These are phyloP conservation scores for Inga laurina DNA, from an alignment of 306 rosid genomes.

Conservation along the genomic window DNA sequence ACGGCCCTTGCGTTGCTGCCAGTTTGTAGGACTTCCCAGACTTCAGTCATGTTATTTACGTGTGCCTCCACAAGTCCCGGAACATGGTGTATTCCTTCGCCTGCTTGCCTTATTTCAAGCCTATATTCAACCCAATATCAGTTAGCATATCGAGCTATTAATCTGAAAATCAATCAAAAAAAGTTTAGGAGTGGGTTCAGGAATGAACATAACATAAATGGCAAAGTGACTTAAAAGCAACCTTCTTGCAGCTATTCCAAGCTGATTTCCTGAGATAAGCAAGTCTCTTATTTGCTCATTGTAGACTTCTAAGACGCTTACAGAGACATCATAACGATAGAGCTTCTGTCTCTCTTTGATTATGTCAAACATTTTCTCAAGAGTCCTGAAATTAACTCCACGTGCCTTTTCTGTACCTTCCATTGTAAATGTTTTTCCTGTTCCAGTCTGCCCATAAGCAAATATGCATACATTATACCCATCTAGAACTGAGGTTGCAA, in stretches of 20 bases:
- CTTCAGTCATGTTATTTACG: slow-evolving; percentile 83
- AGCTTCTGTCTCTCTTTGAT: slow-evolving; percentile 63
- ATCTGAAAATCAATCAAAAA: slow-evolving; percentile 15
- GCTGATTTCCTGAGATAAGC: slow-evolving; percentile 73
- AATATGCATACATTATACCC: slow-evolving; percentile 97
- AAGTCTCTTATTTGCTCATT: slow-evolving; percentile 96
- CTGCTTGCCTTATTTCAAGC: slow-evolving; percentile 82
- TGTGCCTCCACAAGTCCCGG: slow-evolving; percentile 93
- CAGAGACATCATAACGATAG: slow-evolving; percentile 68
- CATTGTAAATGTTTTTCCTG: slow-evolving; percentile 97
- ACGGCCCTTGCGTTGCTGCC: slow-evolving; percentile 98
- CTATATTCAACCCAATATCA: slow-evolving; percentile 44
- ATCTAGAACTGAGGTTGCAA: slow-evolving; percentile 89
- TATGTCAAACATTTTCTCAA: slow-evolving; percentile 73
- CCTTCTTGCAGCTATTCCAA: slow-evolving; percentile 72
- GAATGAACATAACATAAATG: slow-evolving; percentile 23
- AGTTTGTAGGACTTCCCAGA: slow-evolving; percentile 94
- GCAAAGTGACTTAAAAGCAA: slow-evolving; percentile 23
- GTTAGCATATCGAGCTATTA: slow-evolving; percentile 24
- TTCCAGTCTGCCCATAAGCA: slow-evolving; percentile 98
- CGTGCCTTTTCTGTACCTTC: slow-evolving; percentile 88
- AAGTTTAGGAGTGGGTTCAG: background rate
- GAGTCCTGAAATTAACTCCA: slow-evolving; percentile 95
- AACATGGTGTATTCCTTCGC: slow-evolving; percentile 91
- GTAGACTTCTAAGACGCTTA: slow-evolving; percentile 94